Evolutionary conservation across 352 stramenopile species (phyloP), one percentile per base, ranked within the genome.

Genomic region (Globisporangium paddicum): DNA sequence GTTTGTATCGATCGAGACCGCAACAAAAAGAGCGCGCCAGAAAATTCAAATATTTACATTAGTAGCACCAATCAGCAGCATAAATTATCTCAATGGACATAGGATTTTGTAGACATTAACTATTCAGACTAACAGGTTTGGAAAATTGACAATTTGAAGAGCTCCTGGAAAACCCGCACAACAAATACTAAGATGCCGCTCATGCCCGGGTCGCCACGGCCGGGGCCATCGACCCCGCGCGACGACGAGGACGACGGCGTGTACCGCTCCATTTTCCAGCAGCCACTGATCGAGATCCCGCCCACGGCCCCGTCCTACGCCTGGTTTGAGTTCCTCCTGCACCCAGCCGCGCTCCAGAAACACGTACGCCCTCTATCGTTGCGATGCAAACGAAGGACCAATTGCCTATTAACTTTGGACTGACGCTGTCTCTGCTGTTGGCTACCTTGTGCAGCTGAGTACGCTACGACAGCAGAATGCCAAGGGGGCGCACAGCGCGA

Each of bases 271-370:
- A 66, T 94, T 48, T 94, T 94, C 64, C 84, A 94, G 69, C 84
- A 94, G 53, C 82, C 84, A 14, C 62, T 87, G 23, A 71, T 94
- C 16, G 81, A 91, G 41, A 75, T 94, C 35, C 84, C 83, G 0
- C 75, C 80, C 0, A 68, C 67, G 1, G 76, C 80, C 16, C 81
- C 82, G 9, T 87, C 83, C 2, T 89, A 89, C 59, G 77, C 83
- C 42, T 94, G 84, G 84, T 92, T 92, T 52, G 82, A 94, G 67
- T 94, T 94, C 60, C 55, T 94, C n/a, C 73, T 94, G 35, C 79
- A 91, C 41, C 82, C 82, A 5, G 75, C 87, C 32, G 82, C 82
- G 51, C 75, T 92, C 4, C 76, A 88, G 58, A 71, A 75, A 38
- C 82, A 92, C 64, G 82, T 92, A 77, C 54, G 80, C 57, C 1